phyloP scores from a whole-genome alignment of 805 yeast species.

The Tanozyma kutaoensis region DNA sequence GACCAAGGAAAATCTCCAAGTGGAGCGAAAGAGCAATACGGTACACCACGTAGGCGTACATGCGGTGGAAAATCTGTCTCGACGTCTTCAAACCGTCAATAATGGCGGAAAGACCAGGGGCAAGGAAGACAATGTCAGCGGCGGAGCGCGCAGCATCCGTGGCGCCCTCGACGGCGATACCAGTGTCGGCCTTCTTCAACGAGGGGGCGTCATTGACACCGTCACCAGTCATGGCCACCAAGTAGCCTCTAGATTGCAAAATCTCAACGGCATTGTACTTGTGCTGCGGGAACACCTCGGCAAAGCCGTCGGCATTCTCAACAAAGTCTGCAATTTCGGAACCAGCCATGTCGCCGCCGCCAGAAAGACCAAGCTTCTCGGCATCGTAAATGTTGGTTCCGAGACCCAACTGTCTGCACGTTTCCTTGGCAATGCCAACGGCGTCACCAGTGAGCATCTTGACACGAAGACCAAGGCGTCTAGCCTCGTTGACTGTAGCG shows the following conservation, averaged over 20 bases:
- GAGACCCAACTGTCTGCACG: conserved; percentile 93
- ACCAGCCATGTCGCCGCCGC: conserved; percentile 88
- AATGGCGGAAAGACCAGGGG: conserved; percentile 91
- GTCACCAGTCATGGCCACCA: conserved; percentile 99
- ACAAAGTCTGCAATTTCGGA: conserved; percentile 94
- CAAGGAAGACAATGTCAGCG: conserved; percentile 86
- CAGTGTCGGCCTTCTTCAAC: conserved; percentile 73
- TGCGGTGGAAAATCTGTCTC: conserved; percentile 95
- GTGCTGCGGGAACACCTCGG: conserved; percentile 96
- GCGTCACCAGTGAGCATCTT: conserved; percentile 99
- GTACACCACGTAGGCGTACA: conserved; percentile 96
- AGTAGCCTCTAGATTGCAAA: conserved; percentile 89
- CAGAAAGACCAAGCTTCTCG: conserved; percentile 88
- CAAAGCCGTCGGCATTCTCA: conserved; percentile 95
- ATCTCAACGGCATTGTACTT: conserved; percentile 93
- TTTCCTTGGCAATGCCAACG: conserved; percentile 97
- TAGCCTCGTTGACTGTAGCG: conserved; percentile 84
- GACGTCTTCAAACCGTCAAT: conserved; percentile 88
- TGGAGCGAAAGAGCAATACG: conserved; percentile 93
- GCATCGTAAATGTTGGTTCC: conserved; percentile 96
- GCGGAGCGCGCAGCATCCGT: conserved; percentile 96
- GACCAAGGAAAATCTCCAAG: conserved; percentile 88
- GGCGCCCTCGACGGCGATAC: conserved; percentile 98
- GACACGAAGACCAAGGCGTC: conserved; percentile 81
- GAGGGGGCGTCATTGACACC: conserved; percentile 99